phyloP scores from a whole-genome alignment of 306 rosid species.

The Glycine tomentella region DNA sequence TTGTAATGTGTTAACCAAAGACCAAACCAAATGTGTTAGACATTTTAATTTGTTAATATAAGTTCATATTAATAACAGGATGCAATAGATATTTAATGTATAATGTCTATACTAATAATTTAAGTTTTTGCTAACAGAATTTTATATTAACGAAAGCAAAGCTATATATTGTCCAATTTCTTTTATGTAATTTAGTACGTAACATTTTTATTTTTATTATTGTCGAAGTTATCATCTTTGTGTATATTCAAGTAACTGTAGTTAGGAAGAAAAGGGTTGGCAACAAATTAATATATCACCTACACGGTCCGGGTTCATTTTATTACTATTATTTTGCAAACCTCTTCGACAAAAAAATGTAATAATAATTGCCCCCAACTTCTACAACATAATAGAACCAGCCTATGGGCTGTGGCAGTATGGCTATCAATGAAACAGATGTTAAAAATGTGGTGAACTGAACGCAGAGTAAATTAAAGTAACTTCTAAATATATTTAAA shows the following conservation, averaged over 20 bases:
- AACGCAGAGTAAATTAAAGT: not conserved
- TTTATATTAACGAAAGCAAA: not conserved
- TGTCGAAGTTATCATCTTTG: not conserved
- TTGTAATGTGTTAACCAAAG: not conserved
- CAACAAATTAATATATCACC: slow-evolving; percentile 37
- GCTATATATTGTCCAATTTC: not conserved
- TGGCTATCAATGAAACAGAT: slow-evolving; percentile 10
- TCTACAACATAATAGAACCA: slow-evolving; percentile 23
- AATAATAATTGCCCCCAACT: slow-evolving; percentile 50
- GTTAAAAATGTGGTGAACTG: slow-evolving; percentile 36
- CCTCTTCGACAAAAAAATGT: not conserved
- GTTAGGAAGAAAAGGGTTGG: not conserved
- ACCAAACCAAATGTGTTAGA: no score
- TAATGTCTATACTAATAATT: no score
- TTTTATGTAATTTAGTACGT: not conserved
- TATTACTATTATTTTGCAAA: no score
- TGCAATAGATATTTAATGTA: no score
- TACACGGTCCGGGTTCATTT: slow-evolving; percentile 8
- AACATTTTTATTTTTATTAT: no score
- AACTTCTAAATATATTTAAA: slow-evolving; percentile 30
- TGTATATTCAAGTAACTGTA: not conserved
- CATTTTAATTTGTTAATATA: no score
- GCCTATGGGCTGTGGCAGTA: not conserved
- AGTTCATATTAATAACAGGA: no score
- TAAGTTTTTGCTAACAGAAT: no score